phyloP scores from a whole-genome alignment of 2,329 filamentous ascomycete genomes.

The Colletotrichum acutatum region DNA sequence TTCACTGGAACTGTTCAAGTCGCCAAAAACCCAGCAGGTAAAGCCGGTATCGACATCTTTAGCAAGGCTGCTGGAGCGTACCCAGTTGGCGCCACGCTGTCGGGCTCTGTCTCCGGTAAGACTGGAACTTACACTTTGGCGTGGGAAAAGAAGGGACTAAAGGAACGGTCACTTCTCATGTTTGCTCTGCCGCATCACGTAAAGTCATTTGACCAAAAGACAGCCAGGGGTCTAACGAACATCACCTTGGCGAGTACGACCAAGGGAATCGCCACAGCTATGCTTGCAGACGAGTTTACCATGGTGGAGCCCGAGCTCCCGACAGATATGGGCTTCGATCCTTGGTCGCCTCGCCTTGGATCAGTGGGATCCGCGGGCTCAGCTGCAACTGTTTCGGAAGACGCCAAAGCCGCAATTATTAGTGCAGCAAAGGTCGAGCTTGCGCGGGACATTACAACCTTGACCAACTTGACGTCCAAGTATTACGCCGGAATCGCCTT shows the following conservation, averaged over 20 bases:
- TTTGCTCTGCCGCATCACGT: constrained; percentile 84
- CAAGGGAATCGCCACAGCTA: constrained; percentile 78
- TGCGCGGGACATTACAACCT: constrained; percentile 70
- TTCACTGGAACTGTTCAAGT: constrained; percentile 83
- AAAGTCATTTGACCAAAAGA: constrained; percentile 69
- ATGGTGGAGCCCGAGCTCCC: constrained; percentile 76
- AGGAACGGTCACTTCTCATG: constrained; percentile 71
- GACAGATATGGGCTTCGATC: constrained; percentile 69
- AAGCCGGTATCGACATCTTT: constrained; percentile 67
- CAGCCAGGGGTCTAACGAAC: constrained; percentile 57
- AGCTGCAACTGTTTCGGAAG: constrained; percentile 52
- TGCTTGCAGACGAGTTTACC: constrained; percentile 75
- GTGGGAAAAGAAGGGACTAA: constrained; percentile 73
- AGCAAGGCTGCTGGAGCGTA: constrained; percentile 78
- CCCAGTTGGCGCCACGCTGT: constrained; percentile 67
- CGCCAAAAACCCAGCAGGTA: constrained; percentile 72
- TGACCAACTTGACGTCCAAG: constrained; percentile 79
- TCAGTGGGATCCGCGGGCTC: constrained; percentile 68
- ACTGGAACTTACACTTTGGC: constrained; percentile 73
- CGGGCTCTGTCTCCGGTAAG: constrained; percentile 64
- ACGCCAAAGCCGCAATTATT: constrained; percentile 63
- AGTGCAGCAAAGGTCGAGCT: constrained; percentile 72
- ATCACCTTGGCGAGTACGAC: constrained; percentile 78
- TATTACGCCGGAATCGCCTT: constrained; percentile 84
- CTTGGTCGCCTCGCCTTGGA: constrained; percentile 44